A percentile compares a stretch with the other conserved stretches of the same genome.
Conservation (phyloP, 331 rosid species). For the Rhamnella rubrinervis region DNA sequence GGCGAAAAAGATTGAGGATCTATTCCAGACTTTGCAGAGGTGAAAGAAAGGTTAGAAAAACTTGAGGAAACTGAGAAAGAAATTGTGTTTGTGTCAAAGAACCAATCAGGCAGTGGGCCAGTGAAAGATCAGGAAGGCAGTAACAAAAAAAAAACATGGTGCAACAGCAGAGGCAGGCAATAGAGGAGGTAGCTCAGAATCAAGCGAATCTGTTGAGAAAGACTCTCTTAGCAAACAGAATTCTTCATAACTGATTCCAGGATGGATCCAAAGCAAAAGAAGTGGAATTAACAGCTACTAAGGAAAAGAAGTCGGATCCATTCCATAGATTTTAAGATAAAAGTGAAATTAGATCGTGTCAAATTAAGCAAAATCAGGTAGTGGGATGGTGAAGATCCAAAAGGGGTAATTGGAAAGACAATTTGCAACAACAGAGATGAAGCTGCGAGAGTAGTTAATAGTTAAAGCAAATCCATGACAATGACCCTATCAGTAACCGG, state of each 20-base stretch:
- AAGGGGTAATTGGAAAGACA: too few species aligned
- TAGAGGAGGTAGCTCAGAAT: slow-evolving; percentile 18
- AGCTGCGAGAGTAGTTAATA: too few species aligned
- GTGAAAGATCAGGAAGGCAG: slow-evolving; percentile 27
- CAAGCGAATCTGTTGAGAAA: slow-evolving; percentile 31
- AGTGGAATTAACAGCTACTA: neutral
- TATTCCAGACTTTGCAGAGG: slow-evolving; percentile 50
- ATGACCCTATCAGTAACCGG: too few species aligned
- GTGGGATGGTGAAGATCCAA: too few species aligned
- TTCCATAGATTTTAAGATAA: neutral
- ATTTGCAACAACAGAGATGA: too few species aligned
- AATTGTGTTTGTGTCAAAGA: slow-evolving; percentile 60
- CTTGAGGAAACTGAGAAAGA: slow-evolving; percentile 75
- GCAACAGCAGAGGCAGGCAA: slow-evolving; percentile 29
- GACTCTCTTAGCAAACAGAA: slow-evolving; percentile 31
- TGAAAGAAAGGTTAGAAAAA: slow-evolving; percentile 69
- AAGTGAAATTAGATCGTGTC: too few species aligned
- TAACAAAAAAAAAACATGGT: slow-evolving; percentile 27
- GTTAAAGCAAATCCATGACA: too few species aligned
- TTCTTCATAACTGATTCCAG: slow-evolving; percentile 30
- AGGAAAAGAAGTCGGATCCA: too few species aligned
- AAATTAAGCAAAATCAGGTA: too few species aligned
- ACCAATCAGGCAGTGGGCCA: slow-evolving; percentile 26
- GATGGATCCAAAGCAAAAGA: slow-evolving; percentile 17
- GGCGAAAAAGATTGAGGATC: slow-evolving; percentile 37